These are phyloP conservation scores for Coniochaeta sp. DNA, from an alignment of 2,329 filamentous ascomycete species.

Conservation along the genomic window DNA sequence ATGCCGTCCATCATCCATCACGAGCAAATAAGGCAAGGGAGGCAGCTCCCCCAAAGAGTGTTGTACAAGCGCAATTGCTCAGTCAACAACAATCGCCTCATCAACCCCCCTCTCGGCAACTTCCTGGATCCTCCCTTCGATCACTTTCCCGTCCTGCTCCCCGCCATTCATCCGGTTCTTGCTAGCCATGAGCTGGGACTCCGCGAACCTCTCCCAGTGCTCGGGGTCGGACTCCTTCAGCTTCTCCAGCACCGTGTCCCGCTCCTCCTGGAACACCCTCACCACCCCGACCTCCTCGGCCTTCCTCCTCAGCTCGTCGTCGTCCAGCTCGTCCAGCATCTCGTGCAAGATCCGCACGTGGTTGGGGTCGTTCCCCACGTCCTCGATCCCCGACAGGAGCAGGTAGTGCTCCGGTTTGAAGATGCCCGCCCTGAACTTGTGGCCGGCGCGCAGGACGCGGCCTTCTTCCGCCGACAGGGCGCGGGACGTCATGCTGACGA, in stretches of 20 bases:
- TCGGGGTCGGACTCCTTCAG: constrained; percentile 57
- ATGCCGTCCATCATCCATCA: not conserved
- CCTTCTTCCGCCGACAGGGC: constrained; percentile 51
- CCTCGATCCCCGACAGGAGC: constrained; percentile 38
- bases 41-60: not conserved
- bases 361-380: constrained; percentile 42
- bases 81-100: constrained; percentile 1
- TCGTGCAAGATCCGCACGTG: constrained; percentile 48
- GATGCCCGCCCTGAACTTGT: constrained; percentile 48
- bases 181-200: constrained; percentile 52
- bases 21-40: not conserved
- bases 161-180: constrained; percentile 30
- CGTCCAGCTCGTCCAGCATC: constrained; percentile 56
- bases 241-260: constrained; percentile 37
- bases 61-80: not conserved
- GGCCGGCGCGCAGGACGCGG: constrained; percentile 45
- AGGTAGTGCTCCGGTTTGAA: constrained; percentile 45
- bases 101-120: not conserved
- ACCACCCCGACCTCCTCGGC: constrained; percentile 53
- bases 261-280: constrained; percentile 52
- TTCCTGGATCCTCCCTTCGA: not conserved
- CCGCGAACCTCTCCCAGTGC: constrained; percentile 56
- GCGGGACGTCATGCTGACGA: constrained; percentile 40
- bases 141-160: not conserved
- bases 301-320: constrained; percentile 47